A percentile compares a stretch with the other conserved stretches of the same genome.
Conservation (phyloP, 352 stramenopile species). For the Discostella stelligera region DNA sequence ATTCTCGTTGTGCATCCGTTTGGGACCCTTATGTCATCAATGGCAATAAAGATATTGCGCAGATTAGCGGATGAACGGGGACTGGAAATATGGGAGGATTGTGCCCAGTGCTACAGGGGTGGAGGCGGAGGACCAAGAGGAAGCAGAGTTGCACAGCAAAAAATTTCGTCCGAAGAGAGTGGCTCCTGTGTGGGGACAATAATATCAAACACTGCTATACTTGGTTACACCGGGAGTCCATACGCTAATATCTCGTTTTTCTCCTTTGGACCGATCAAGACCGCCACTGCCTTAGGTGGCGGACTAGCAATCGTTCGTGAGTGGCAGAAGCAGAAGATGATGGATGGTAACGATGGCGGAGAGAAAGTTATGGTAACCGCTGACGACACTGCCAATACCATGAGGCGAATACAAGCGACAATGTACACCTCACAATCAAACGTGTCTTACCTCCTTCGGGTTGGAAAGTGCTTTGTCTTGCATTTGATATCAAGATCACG, state of each 20-base stretch:
- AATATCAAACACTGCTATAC: neutral
- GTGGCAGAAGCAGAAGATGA: neutral
- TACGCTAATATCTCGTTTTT: slow-evolving; percentile 68
- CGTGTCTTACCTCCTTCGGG: slow-evolving; percentile 28
- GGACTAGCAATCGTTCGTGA: slow-evolving; percentile 46
- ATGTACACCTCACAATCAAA: slow-evolving; percentile 44
- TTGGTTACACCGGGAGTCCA: slow-evolving; percentile 48
- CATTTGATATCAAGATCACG: slow-evolving; percentile 37
- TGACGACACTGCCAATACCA: slow-evolving; percentile 17
- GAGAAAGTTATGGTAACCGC: neutral
- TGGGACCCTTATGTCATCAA: slow-evolving; percentile 48
- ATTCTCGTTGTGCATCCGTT: slow-evolving; percentile 82
- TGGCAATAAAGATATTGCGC: slow-evolving; percentile 46
- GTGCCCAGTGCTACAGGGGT: slow-evolving; percentile 74
- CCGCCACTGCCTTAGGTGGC: slow-evolving; percentile 74
- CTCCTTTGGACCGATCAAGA: slow-evolving; percentile 84
- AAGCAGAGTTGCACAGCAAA: neutral
- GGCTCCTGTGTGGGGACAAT: neutral
- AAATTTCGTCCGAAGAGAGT: slow-evolving; percentile 2
- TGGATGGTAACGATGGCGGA: neutral
- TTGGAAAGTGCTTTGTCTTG: slow-evolving; percentile 45
- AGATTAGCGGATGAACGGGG: slow-evolving; percentile 46
- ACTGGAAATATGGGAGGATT: slow-evolving; percentile 77
- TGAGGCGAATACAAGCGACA: slow-evolving; percentile 42
- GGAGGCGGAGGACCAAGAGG: neutral